These are phyloP conservation scores for Morella rubra DNA, from an alignment of 306 rosid genomes.

Conservation along the genomic window DNA sequence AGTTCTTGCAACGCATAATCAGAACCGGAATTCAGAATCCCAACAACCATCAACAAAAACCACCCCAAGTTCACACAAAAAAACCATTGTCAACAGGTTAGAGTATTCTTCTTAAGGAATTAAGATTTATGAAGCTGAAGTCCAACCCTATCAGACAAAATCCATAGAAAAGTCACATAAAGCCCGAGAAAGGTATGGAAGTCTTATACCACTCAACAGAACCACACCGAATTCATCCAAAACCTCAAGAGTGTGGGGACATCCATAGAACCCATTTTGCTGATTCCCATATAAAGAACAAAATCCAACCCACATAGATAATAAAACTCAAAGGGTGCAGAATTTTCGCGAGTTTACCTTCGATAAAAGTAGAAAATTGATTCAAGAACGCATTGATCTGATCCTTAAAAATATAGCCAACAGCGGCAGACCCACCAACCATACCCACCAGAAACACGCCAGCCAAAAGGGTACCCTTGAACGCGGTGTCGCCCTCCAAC, in stretches of 20 bases:
- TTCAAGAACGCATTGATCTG: constrained; percentile 68
- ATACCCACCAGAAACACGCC: constrained; percentile 67
- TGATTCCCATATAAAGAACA: not conserved
- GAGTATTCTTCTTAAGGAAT: not conserved
- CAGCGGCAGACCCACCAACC: constrained; percentile 80
- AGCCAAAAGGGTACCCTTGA: constrained; percentile 80
- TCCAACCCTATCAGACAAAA: not conserved
- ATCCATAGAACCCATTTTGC: not conserved
- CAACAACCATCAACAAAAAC: not conserved
- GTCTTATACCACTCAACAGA: not conserved
- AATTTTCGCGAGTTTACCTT: constrained; percentile 41
- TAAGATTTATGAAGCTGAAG: not conserved
- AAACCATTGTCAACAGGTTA: not conserved
- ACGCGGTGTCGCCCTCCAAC: constrained; percentile 41
- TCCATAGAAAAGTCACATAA: not conserved
- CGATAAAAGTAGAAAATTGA: constrained; percentile 67
- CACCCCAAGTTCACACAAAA: not conserved
- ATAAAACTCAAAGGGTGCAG: not conserved
- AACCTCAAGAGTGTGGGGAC: not conserved
- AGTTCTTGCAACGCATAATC: not conserved
- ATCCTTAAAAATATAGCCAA: constrained; percentile 76
- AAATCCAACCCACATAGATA: not conserved
- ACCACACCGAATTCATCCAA: constrained; percentile 8
- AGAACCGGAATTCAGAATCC: not conserved
- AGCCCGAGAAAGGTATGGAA: not conserved